Evolutionary conservation across 208 protist genomes (phyloP), one percentile per base, ranked within the genome.

Genomic region (Wallacemonas collosoma): DNA sequence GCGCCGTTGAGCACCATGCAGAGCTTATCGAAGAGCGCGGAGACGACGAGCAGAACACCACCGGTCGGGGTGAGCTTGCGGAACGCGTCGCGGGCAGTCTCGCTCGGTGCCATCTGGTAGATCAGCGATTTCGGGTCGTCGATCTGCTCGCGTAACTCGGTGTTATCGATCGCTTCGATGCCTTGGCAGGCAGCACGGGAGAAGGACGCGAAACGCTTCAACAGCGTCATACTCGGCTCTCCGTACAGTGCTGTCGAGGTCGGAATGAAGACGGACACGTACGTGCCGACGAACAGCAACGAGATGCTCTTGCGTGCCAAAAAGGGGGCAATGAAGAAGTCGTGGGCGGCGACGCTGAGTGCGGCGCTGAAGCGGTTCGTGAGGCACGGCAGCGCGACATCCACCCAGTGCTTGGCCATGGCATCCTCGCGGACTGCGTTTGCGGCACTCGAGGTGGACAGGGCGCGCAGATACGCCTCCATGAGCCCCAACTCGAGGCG

Each of bases 261-360:
- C 7, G 87, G 87, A 15, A 90, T 62, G 64, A 90, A 80, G 15
- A 92, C 63, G 2, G 83, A 61, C 64, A 95, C 68, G 73, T 93
- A 95, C 5, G 90, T 93, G 40, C 86, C 86, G 7, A 92, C 85
- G 69, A 95, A 92, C 40, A 95, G 70, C 41, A 83, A 82, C 7
- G 81, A 87, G 39, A 92, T 73, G 41, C 88, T 69, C 60, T 86
- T 79, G 39, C 81, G 79, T 1, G 90, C 81, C 2, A 85, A 77
- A 68, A 93, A 89, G 48, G 78, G 75, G 54, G 86, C 84, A 8
- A 82, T 77, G 8, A 95, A 70, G 71, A 93, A 93, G 66, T 93
- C 80, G 63, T 92, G 81, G 11, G 75, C 90, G 39, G 86, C 87
- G 66, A 82, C 69, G 17, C 70, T 66, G 40, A 95, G 70, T 5